These are phyloP conservation scores for Populus hybrid DNA, from an alignment of 441 rosid species.

Conservation along the genomic window DNA sequence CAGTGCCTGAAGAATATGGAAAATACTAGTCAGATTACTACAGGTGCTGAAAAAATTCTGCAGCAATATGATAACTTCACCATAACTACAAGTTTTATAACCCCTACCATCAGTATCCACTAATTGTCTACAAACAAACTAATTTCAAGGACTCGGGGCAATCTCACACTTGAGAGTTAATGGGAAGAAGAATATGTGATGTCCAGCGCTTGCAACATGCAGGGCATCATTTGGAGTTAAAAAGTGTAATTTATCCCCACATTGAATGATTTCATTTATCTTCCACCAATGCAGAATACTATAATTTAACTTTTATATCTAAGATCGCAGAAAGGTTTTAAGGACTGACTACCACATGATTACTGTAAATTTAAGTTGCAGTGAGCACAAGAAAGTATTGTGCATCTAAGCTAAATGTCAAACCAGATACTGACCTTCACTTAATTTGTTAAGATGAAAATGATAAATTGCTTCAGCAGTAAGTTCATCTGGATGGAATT, in stretches of 20 bases:
- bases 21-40: background rate
- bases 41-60: background rate
- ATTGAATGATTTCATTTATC: background rate
- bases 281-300: background rate
- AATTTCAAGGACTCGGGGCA: background rate
- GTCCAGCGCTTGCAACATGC: background rate
- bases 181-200: background rate
- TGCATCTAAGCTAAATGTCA: background rate
- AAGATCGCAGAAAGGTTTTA: background rate
- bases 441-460: constrained; percentile 9
- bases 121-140: background rate
- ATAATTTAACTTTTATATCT: background rate
- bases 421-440: constrained; percentile 14
- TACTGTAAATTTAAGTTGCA: background rate
- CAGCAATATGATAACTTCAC: background rate
- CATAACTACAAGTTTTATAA: background rate
- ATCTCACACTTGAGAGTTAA: no score
- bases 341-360: background rate
- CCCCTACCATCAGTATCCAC: background rate
- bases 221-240: background rate
- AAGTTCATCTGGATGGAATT: constrained; percentile 41
- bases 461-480: background rate
- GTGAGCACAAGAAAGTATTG: background rate
- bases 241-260: background rate
- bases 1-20: background rate